These are phyloP conservation scores for Pyricularia pennisetigena DNA, from an alignment of 2,329 filamentous ascomycete genomes.

Conservation along the genomic window DNA sequence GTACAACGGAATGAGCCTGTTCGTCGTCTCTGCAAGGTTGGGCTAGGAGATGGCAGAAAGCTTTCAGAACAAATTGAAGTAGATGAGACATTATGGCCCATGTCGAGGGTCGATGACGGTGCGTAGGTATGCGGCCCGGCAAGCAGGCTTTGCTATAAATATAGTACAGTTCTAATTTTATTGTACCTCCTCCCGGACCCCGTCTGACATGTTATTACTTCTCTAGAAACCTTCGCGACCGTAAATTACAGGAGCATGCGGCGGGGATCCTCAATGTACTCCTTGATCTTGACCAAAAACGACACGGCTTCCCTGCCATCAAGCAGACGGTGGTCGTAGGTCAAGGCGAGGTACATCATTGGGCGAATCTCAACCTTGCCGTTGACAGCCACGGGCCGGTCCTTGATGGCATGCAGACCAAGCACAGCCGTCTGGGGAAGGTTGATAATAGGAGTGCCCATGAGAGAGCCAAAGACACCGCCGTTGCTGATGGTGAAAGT, in stretches of 20 bases:
- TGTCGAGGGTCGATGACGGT: too few relatives aligned
- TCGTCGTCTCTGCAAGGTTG: too few relatives aligned
- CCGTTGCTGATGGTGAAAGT: slow-evolving; percentile 98
- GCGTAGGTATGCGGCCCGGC: too few relatives aligned
- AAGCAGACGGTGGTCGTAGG: slow-evolving; percentile 92
- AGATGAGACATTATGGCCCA: too few relatives aligned
- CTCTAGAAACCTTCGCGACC: neutral
- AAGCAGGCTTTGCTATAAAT: neutral
- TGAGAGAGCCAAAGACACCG: slow-evolving; percentile 91
- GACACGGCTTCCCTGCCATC: slow-evolving; percentile 94
- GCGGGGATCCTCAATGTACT: slow-evolving; percentile 91
- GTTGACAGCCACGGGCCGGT: slow-evolving; percentile 79
- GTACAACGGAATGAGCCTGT: too few relatives aligned
- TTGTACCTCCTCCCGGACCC: neutral
- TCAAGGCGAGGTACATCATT: slow-evolving; percentile 99
- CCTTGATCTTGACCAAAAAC: slow-evolving; percentile 94
- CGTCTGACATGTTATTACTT: neutral
- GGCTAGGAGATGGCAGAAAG: too few relatives aligned
- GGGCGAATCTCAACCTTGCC: slow-evolving; percentile 92
- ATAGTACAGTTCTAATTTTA: neutral
- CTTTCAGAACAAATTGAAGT: too few relatives aligned
- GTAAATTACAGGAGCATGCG: slow-evolving; percentile 64
- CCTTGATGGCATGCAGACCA: slow-evolving; percentile 93
- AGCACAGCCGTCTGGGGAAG: slow-evolving; percentile 86
- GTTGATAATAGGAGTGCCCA: slow-evolving; percentile 99